A percentile compares a stretch with the other conserved stretches of the same genome.
phyloP scores from a whole-genome alignment of 2,329 filamentous ascomycete species.

The Aspergillus sp. region DNA sequence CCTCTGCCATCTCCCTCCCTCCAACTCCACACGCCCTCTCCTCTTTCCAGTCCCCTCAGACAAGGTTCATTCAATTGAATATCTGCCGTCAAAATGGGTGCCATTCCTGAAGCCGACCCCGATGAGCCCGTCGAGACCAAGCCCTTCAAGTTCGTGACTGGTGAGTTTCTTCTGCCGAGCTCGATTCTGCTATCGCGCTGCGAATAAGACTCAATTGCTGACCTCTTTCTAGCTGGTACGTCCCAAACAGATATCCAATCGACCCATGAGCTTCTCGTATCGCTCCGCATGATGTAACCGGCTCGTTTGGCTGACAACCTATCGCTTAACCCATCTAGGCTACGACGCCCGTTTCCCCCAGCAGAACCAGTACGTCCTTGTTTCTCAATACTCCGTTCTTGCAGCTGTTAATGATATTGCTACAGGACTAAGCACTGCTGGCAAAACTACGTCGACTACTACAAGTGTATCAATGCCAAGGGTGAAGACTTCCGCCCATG shows the following conservation, averaged over 20 bases:
- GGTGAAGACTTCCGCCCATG: constrained; percentile 97
- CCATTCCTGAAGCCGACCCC: constrained; percentile 63
- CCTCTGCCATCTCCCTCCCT: constrained; percentile 30
- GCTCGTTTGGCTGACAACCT: constrained; percentile 13
- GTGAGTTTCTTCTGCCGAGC: constrained; percentile 59
- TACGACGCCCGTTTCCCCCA: constrained; percentile 99
- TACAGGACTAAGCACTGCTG: constrained; percentile 94
- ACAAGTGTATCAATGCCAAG: constrained; percentile 99
- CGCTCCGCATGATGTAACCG: constrained; percentile 13
- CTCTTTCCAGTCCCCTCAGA: constrained; percentile 20
- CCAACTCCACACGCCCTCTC: constrained; percentile 26
- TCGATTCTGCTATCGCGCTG: constrained; percentile 26
- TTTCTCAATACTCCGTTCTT: not conserved
- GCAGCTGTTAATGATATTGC: not conserved
- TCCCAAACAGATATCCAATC: constrained; percentile 26
- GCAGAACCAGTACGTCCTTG: constrained; percentile 67
- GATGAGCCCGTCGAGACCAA: constrained; percentile 88
- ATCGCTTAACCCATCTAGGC: constrained; percentile 59
- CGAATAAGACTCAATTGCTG: constrained; percentile 44
- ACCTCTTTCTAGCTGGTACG: constrained; percentile 54
- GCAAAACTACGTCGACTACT: constrained; percentile 99
- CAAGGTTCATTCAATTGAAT: constrained; percentile 24
- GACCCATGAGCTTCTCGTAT: constrained; percentile 18
- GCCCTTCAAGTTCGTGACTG: constrained; percentile 99
- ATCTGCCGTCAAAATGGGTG: constrained; percentile 74